A percentile compares a stretch with the other conserved stretches of the same genome.
These are phyloP conservation scores for Grosmannia clavigera DNA, from an alignment of 2,329 filamentous ascomycete species.

Conservation along the genomic window DNA sequence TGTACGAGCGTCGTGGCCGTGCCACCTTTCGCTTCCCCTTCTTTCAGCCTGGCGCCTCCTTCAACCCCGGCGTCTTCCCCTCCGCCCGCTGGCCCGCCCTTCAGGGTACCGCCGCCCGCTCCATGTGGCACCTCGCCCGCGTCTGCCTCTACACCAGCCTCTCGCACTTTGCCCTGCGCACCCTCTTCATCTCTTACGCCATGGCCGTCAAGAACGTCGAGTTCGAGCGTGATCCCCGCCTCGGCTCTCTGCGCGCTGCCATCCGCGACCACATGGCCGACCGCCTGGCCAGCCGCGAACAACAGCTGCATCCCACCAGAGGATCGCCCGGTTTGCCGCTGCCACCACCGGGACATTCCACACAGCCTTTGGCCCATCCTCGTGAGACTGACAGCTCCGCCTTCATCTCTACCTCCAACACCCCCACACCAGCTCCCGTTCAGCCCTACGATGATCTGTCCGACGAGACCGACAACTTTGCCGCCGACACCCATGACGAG, in stretches of 20 bases:
- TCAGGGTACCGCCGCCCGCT: conserved; percentile 4
- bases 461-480: background rate
- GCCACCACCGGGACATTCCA: background rate
- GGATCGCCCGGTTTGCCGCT: background rate
- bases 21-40: conserved; percentile 12
- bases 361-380: background rate
- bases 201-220: conserved; percentile 2
- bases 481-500: conserved; percentile 8
- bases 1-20: conserved; percentile 8
- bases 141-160: conserved; percentile 4
- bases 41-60: conserved; percentile 3
- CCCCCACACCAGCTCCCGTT: background rate
- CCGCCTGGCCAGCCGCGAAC: background rate
- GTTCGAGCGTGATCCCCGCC: conserved; percentile 6
- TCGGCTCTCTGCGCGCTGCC: conserved; percentile 7
- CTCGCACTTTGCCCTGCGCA: conserved; percentile 5
- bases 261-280: background rate
- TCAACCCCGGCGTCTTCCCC: conserved; percentile 10
- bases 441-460: background rate
- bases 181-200: conserved; percentile 5
- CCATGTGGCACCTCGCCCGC: conserved; percentile 10
- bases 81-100: background rate
- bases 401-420: background rate
- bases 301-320: background rate
- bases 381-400: background rate